Conservation (phyloP, 2,329 filamentous ascomycete genomes). For the Sclerotinia glacialis region DNA sequence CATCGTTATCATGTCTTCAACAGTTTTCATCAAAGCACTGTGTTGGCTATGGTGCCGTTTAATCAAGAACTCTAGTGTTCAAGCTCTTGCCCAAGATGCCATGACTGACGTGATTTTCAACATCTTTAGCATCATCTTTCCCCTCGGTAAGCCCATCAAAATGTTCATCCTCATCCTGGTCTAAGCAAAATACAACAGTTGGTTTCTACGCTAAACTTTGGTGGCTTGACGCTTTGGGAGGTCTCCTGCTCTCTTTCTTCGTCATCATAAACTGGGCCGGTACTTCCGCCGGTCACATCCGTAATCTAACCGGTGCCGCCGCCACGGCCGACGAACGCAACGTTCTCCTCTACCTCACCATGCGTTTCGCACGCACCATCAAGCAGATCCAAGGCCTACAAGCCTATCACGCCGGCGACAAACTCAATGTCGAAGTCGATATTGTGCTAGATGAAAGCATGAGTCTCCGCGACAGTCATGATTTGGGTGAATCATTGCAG, state of each 20-base stretch:
- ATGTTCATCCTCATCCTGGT: background rate
- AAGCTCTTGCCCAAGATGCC: constrained; percentile 61
- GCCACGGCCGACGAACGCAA: constrained; percentile 51
- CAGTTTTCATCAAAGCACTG: constrained; percentile 57
- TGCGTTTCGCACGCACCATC: constrained; percentile 53
- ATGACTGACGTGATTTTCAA: constrained; percentile 65
- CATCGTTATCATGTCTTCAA: constrained; percentile 56
- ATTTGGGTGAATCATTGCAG: constrained; percentile 61
- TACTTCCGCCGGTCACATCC: constrained; percentile 59
- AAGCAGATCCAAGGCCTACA: constrained; percentile 53
- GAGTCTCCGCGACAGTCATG: constrained; percentile 52
- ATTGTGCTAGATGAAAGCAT: constrained; percentile 55
- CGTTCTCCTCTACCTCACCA: constrained; percentile 59
- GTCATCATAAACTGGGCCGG: constrained; percentile 68
- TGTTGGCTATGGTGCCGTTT: constrained; percentile 58
- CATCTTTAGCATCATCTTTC: constrained; percentile 60
- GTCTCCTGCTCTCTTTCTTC: constrained; percentile 60
- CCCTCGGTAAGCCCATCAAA: constrained; percentile 42
- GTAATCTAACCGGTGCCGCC: constrained; percentile 56
- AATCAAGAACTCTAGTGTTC: constrained; percentile 62
- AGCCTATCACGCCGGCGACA: constrained; percentile 61
- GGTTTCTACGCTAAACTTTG: constrained; percentile 58
- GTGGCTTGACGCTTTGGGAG: constrained; percentile 65
- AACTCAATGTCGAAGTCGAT: constrained; percentile 61
- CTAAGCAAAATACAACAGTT: constrained; percentile 40